Evolutionary conservation across 139 green algal genomes (phyloP).

Genomic region (Tetradesmus lagerheimii): DNA sequence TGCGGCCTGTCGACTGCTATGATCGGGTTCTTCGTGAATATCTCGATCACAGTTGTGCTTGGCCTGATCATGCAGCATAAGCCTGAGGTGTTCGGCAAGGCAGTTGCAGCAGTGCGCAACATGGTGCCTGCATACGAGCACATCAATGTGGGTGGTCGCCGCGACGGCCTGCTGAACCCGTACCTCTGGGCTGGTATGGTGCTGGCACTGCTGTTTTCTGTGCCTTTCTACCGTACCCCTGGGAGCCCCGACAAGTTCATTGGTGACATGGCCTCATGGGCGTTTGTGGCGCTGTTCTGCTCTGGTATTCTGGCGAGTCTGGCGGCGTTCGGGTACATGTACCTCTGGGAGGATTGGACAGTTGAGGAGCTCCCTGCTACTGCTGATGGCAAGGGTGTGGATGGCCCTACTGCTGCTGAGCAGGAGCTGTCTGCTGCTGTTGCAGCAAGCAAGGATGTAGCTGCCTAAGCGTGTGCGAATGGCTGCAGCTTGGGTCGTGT

Average conservation of each 20-base stretch:
- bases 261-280: conserved; percentile 58
- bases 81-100: conserved; percentile 18
- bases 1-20: conserved; percentile 60
- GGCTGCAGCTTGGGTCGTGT: background rate
- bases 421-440: background rate
- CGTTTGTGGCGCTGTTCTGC: conserved; percentile 59
- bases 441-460: background rate
- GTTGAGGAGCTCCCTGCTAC: background rate
- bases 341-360: conserved; percentile 52
- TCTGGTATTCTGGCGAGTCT: conserved; percentile 51
- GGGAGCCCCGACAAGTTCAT: conserved; percentile 50
- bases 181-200: conserved; percentile 18
- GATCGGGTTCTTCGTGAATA: conserved; percentile 63
- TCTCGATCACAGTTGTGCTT: conserved; percentile 51
- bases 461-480: background rate
- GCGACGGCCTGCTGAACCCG: conserved; percentile 50
- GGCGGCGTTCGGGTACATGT: conserved; percentile 50
- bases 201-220: conserved; percentile 60
- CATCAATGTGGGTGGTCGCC: conserved; percentile 55
- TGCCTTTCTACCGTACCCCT: conserved; percentile 59
- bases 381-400: background rate
- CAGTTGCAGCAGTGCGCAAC: background rate
- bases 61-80: conserved; percentile 51
- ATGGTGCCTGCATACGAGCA: conserved; percentile 18
- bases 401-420: background rate